phyloP scores from a whole-genome alignment of 768 basidiomycete genomes.

The Austroboletus festivus region DNA sequence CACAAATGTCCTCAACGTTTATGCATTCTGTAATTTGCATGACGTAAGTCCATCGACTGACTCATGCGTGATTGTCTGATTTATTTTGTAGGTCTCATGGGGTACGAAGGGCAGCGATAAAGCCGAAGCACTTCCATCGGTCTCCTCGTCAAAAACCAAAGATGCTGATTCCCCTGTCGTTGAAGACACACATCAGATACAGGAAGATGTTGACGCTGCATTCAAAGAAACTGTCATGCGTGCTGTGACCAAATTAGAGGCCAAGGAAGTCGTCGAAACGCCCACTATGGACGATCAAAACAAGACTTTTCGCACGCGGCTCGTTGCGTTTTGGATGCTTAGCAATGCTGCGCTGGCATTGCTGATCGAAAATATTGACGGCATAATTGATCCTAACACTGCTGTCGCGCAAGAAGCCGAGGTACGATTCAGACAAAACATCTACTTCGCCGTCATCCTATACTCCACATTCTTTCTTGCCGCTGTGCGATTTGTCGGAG shows the following conservation, averaged over 20 bases:
- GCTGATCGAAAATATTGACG: constrained; percentile 73
- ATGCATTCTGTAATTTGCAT: constrained; percentile 96
- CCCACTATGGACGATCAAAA: constrained; percentile 88
- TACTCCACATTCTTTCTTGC: constrained; percentile 77
- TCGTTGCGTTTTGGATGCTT: constrained; percentile 82
- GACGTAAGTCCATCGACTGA: constrained; percentile 49
- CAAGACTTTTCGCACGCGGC: constrained; percentile 88
- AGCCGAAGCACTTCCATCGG: constrained; percentile 85
- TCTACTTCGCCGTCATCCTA: constrained; percentile 75
- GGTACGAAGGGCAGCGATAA: constrained; percentile 96
- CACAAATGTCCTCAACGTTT: constrained; percentile 93
- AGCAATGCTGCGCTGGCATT: constrained; percentile 67
- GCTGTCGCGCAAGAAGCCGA: constrained; percentile 38
- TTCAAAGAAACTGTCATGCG: constrained; percentile 92
- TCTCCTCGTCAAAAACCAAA: constrained; percentile 80
- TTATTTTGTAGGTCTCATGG: constrained; percentile 67
- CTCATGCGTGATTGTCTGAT: background rate
- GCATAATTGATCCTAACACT: constrained; percentile 42
- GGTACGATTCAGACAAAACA: constrained; percentile 48
- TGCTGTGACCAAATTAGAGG: constrained; percentile 71
- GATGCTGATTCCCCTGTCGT: constrained; percentile 75
- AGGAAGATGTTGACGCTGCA: constrained; percentile 85
- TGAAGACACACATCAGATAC: constrained; percentile 77
- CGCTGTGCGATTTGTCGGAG: constrained; percentile 70
- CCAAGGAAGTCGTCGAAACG: constrained; percentile 66